Conservation (phyloP, 805 yeast species). For the Jamesozyma piceae region DNA sequence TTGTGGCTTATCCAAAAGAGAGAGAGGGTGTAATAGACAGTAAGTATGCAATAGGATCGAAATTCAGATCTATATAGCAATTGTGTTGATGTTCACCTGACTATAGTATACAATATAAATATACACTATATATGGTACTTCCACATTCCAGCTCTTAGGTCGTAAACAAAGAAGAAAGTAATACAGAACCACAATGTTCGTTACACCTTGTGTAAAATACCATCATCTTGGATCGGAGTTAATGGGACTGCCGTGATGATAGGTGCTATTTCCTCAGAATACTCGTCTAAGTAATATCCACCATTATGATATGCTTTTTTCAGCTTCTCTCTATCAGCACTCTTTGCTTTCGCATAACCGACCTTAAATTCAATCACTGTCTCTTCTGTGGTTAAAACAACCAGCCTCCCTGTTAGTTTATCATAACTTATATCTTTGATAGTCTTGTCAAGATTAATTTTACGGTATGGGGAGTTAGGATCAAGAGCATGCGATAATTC, state of each 20-base stretch:
- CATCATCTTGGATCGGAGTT: neutral
- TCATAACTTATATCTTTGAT: slow-evolving; percentile 1
- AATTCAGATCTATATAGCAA: no score
- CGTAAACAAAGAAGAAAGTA: no score
- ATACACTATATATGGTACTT: no score
- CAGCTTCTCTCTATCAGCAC: no score
- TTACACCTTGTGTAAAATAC: neutral
- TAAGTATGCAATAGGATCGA: no score
- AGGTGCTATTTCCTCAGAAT: neutral
- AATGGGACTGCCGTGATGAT: neutral
- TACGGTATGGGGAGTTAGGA: neutral
- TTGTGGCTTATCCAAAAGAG: no score
- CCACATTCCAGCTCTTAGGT: no score
- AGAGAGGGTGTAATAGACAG: no score
- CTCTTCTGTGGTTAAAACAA: neutral
- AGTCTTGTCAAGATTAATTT: neutral
- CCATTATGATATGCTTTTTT: neutral
- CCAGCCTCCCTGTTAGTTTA: neutral
- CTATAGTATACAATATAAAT: no score
- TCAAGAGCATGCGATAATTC: neutral
- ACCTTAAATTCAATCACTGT: neutral
- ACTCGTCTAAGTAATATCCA: neutral
- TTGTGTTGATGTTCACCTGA: no score
- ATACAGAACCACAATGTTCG: no score
- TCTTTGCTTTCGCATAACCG: neutral